Percentiles rank a stretch among this genome's conserved stretches.
phyloP scores from a whole-genome alignment of 23 red algal genomes.

The Gracilariopsis chorda region DNA sequence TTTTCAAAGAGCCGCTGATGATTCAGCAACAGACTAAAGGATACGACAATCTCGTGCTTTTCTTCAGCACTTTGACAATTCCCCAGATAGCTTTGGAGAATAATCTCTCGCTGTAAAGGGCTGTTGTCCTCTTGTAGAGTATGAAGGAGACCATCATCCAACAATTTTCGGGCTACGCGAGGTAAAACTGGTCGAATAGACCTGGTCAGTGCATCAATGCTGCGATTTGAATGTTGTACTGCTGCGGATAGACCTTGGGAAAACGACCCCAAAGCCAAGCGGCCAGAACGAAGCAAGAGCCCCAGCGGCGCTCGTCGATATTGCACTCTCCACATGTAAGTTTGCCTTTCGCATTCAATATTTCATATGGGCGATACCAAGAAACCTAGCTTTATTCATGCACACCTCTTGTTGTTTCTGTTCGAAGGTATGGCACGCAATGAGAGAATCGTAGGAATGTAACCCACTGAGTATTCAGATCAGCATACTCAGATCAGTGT shows the following conservation, averaged over 20 bases:
- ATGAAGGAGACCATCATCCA: constrained; percentile 16
- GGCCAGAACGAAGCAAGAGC: too few species aligned
- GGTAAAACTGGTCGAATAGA: constrained; percentile 3
- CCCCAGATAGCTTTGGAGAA: not conserved
- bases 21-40: constrained; percentile 7
- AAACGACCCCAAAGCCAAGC: too few species aligned
- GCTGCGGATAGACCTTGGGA: not conserved
- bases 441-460: too few species aligned
- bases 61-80: constrained; percentile 15
- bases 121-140: not conserved
- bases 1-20: not conserved
- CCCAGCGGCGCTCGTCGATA: too few species aligned
- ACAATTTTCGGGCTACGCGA: constrained; percentile 5
- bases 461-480: too few species aligned
- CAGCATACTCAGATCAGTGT: too few species aligned
- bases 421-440: too few species aligned
- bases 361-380: too few species aligned
- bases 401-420: too few species aligned
- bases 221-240: not conserved
- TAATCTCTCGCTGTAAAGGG: not conserved
- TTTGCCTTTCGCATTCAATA: too few species aligned
- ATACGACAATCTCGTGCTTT: constrained; percentile 40
- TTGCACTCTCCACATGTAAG: too few species aligned
- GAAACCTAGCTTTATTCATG: too few species aligned
- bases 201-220: not conserved